Conservation (phyloP, 1,284 basidiomycete genomes). For the Trichosporon ovoides region DNA sequence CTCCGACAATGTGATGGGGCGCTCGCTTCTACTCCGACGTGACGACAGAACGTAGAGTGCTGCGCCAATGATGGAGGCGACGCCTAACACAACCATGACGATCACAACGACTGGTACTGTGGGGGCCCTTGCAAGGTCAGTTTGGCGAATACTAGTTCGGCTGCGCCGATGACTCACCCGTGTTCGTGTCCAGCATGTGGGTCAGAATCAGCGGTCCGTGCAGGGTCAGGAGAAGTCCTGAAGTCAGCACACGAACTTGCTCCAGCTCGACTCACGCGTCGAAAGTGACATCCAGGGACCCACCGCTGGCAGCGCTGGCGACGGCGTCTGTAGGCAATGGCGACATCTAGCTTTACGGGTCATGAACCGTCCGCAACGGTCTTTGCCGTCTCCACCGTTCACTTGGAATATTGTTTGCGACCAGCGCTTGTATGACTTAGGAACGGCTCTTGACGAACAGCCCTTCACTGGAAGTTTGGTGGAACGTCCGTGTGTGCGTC, state of each 20-base stretch:
- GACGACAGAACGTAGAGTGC: conserved; percentile 11
- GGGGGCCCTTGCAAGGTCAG: not conserved
- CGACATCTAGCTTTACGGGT: not conserved
- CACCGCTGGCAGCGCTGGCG: no score
- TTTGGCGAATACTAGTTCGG: not conserved
- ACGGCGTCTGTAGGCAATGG: not conserved
- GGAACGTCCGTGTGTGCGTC: conserved; percentile 4
- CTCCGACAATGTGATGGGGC: not conserved
- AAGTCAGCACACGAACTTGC: not conserved
- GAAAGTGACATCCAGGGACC: not conserved
- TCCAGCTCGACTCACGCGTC: not conserved
- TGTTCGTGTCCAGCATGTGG: conserved; percentile 2
- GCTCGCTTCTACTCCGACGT: not conserved
- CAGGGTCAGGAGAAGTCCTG: not conserved
- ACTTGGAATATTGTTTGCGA: no score
- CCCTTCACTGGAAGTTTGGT: not conserved
- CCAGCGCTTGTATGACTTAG: no score
- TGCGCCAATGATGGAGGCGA: conserved; percentile 9
- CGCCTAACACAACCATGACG: conserved; percentile 19
- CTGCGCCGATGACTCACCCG: not conserved
- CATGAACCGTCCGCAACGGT: no score
- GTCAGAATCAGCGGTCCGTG: not conserved
- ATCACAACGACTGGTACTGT: conserved; percentile 1
- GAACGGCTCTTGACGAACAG: no score
- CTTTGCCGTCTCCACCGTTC: no score